Base-by-base conservation (phyloP, 2,329 filamentous ascomycete species). In the Capronia epimyces region DNA sequence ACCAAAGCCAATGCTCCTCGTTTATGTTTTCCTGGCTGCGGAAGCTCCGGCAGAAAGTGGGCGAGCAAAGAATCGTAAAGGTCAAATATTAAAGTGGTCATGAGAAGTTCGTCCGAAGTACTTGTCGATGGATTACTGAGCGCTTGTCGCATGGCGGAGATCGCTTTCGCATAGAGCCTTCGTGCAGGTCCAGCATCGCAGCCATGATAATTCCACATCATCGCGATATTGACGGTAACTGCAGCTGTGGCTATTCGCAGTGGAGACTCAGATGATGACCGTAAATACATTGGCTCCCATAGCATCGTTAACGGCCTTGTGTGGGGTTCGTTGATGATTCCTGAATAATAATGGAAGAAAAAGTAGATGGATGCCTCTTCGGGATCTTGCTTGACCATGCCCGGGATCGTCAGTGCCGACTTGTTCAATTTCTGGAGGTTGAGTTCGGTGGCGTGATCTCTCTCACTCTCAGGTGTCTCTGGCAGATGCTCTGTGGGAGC, bases 51-150 rank as follows among this genome's bases (percentile, higher is more conserved):
- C 24, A 44, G 32, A 51, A 60, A 62, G 39, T 60, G 53, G 8
- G 50, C 39, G 9, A 53, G 29, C 13, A 62, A 32, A n/a, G 53
- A 29, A 22, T 62, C 60, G 53, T 61, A 62, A 9, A 62, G 54
- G 43, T 61, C 60, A 40, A 62, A 58, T 32, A 61, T 37, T 29
- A 62, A 42, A 21, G 58, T 57, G 3, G 59, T 60, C 55, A 61
- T 59, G 22, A 62, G 46, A 4, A 61, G 50, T 18, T 61, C 57
- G 43, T 62, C 54, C 34, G 50, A 52, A 16, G 20, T 27, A 32
- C 37, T 55, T 50, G 51, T 40, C 10, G 50, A 34, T 24, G 57
- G 55, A 25, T 56, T 46, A 15, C 36, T 15, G n/a, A 62, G 54
- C 7, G 57, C 53, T 49, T 52, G 29, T 9, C 56, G 49, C 7